Evolutionary conservation across 495 filamentous ascomycete genomes (phyloP).

Genomic region (Umbilicaria muhlenbergii): DNA sequence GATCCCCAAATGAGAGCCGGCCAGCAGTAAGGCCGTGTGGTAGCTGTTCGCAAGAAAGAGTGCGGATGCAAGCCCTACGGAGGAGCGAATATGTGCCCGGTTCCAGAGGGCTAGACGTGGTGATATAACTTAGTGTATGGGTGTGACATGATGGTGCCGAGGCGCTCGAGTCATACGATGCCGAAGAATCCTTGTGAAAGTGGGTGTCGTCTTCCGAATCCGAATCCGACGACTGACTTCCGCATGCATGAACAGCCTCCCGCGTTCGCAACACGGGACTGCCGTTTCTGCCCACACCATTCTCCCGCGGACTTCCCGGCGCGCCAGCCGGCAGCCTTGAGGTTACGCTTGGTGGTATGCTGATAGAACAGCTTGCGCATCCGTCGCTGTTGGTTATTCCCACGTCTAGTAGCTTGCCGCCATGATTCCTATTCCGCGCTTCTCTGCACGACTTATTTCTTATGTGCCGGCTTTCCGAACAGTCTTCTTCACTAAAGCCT

Average conservation of each 20-base stretch:
- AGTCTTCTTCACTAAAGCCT: no score
- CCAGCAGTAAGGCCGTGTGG: conserved; percentile 62
- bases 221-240: conserved; percentile 20
- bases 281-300: conserved; percentile 34
- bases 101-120: conserved; percentile 64
- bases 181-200: conserved; percentile 17
- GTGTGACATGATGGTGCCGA: conserved; percentile 45
- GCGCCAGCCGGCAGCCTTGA: conserved; percentile 36
- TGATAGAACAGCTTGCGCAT: conserved; percentile 44
- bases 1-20: conserved; percentile 76
- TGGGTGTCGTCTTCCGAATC: conserved; percentile 24
- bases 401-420: no score
- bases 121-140: conserved; percentile 75
- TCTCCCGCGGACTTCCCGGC: conserved; percentile 31
- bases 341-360: conserved; percentile 37
- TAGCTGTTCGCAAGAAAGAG: conserved; percentile 70
- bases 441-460: no score
- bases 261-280: conserved; percentile 42
- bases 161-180: conserved; percentile 21
- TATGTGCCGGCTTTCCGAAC: no score
- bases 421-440: no score
- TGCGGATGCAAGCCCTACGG: conserved; percentile 71
- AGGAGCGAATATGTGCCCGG: conserved; percentile 68
- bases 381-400: conserved; percentile 7
- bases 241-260: conserved; percentile 31